Evolutionary conservation across 345 rosid genomes (phyloP), one percentile per base, ranked within the genome.

Genomic region (Salix exigua): DNA sequence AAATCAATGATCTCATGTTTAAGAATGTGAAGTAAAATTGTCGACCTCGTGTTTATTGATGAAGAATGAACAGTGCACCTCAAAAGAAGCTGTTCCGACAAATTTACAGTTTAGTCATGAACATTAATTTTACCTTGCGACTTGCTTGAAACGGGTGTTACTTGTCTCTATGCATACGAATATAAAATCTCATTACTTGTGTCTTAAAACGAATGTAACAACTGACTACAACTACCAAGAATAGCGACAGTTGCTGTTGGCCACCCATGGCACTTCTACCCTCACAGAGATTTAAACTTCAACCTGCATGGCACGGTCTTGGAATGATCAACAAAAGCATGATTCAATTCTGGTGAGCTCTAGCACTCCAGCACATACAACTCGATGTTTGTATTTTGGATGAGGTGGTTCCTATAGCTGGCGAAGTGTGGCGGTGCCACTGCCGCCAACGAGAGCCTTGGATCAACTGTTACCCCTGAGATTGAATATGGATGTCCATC

Each of bases 1-100:
- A 82, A 84, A 86, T 77, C 4, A 77, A 77, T 17, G 5, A 8
- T 4, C 75, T 71, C 66, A 71, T 63, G 71, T 77, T 64, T 51
- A 23, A 6, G 13, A 44, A 44, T 62, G 26, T 48, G 61, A 31
- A 70, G 23, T 76, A 12, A 61, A 42, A 0, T 42, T 0, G 2
- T 42, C 46, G 46, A 0, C 46, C 46, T 18, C 58, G 6, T 51
- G 2, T 51, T 51, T 51, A 19, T 51, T 19, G 58, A 51, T 51
- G 58, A 19, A 19, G 58, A 51, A 51, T 51, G 23, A 51, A 19
- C 28, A 31, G 11, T 46, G 60, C 55, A 26, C 35, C 6, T 48
- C 37, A 12, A 28, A 30, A 70, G n/a, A 17, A 17, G 55, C 55
- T 18, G 55, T 18, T 50, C 21, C 18, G 8, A 21, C n/a, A 50